A percentile compares a stretch with the other conserved stretches of the same genome.
Conservation (phyloP, 257 asterid genomes). For the Pogostemon cablin region DNA sequence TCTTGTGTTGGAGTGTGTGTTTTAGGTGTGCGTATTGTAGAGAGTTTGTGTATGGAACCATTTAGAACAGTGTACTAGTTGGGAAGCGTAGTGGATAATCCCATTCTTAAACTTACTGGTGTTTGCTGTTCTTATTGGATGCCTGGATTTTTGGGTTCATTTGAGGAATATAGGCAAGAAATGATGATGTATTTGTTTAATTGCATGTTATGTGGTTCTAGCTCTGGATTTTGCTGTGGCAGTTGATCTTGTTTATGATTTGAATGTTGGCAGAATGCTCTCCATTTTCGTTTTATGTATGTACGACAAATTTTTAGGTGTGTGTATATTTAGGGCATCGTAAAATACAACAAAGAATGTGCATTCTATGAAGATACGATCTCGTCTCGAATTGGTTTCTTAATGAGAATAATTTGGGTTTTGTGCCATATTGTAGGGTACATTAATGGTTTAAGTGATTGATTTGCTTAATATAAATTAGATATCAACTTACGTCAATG, state of each 20-base stretch:
- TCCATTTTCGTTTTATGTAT: neutral
- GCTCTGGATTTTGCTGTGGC: constrained; percentile 6
- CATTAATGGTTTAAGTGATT: neutral
- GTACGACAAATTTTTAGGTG: neutral
- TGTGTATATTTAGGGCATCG: constrained; percentile 11
- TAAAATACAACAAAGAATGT: neutral
- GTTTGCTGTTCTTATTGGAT: neutral
- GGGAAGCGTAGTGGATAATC: constrained; percentile 28
- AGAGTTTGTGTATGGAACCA: constrained; percentile 13
- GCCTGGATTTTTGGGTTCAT: constrained; percentile 14
- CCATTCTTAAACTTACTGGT: constrained; percentile 14
- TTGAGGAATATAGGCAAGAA: neutral
- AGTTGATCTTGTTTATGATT: constrained; percentile 20
- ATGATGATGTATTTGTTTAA: neutral
- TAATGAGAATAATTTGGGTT: neutral
- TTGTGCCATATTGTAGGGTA: neutral
- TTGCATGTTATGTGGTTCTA: neutral
- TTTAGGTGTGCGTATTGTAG: neutral
- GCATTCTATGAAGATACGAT: constrained; percentile 13
- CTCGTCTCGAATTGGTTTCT: neutral
- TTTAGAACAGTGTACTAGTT: constrained; percentile 21
- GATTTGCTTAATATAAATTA: neutral
- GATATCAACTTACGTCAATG: neutral
- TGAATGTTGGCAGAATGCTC: constrained; percentile 15
- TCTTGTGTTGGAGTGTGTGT: constrained; percentile 5